These are phyloP conservation scores for Dactylellina cionopaga DNA, from an alignment of 2,329 filamentous ascomycete species.

Conservation along the genomic window DNA sequence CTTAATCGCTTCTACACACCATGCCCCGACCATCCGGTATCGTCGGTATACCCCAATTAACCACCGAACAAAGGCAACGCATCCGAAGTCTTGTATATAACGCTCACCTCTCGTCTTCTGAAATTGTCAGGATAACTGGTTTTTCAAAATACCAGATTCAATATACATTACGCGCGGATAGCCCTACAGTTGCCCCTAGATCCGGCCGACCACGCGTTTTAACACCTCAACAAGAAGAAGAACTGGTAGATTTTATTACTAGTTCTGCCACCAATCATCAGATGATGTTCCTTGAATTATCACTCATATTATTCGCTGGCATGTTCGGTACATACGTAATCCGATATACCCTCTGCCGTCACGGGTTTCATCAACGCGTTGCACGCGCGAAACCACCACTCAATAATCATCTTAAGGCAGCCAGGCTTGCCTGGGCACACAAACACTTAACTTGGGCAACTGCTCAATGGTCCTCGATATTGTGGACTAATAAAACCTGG, in stretches of 20 bases:
- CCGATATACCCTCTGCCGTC: conserved; percentile 16
- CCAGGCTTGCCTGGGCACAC: conserved; percentile 12
- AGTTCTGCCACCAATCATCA: no score
- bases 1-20: no score
- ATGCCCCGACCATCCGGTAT: no score
- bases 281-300: no score
- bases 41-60: no score
- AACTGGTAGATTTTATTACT: no score
- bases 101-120: no score
- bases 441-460: conserved; percentile 24
- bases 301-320: background rate
- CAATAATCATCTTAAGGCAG: background rate
- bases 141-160: background rate
- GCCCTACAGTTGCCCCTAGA: background rate
- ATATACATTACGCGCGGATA: background rate
- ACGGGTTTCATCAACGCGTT: background rate
- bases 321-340: conserved; percentile 6
- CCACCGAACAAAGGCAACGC: no score
- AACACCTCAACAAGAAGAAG: conserved; percentile 62
- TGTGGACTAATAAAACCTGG: conserved; percentile 56
- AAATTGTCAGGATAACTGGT: no score
- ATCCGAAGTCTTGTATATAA: no score
- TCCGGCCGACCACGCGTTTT: background rate
- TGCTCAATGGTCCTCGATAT: conserved; percentile 46
- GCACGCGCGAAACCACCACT: background rate